Conservation (phyloP, 2,329 filamentous ascomycete genomes). For the Cryoendolithus antarcticus region DNA sequence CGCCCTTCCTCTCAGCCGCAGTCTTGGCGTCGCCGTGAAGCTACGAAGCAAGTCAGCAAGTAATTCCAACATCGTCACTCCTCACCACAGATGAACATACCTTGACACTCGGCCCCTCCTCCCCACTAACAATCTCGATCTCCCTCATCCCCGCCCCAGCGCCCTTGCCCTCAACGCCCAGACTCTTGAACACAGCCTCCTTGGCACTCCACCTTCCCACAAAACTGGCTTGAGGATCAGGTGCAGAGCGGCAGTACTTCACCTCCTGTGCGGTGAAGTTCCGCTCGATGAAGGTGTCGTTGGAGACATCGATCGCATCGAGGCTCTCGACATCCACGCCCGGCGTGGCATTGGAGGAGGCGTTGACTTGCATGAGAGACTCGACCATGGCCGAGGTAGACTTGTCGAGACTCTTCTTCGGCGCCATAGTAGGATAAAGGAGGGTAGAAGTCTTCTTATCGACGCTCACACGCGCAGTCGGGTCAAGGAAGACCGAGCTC, state of each 20-base stretch:
- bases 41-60: slow-evolving; percentile 33
- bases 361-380: slow-evolving; percentile 54
- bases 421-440: slow-evolving; percentile 57
- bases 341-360: slow-evolving; percentile 54
- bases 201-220: slow-evolving; percentile 91
- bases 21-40: slow-evolving; percentile 73
- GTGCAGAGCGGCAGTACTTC: slow-evolving; percentile 67
- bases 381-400: slow-evolving; percentile 65
- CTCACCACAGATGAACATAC: slow-evolving; percentile 44
- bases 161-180: slow-evolving; percentile 75
- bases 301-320: slow-evolving; percentile 75
- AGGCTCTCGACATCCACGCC: slow-evolving; percentile 93
- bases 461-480: slow-evolving; percentile 68
- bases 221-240: slow-evolving; percentile 70
- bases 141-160: slow-evolving; percentile 80
- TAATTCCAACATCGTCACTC: slow-evolving; percentile 26
- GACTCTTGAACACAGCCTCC: slow-evolving; percentile 92
- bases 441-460: slow-evolving; percentile 81
- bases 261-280: slow-evolving; percentile 81
- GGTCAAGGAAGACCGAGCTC: slow-evolving; percentile 82
- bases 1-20: slow-evolving; percentile 72
- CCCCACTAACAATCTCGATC: slow-evolving; percentile 71
- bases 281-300: slow-evolving; percentile 81
- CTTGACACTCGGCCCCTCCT: slow-evolving; percentile 66
- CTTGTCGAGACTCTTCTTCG: slow-evolving; percentile 51